Evolutionary conservation across 2,329 filamentous ascomycete species (phyloP).

Genomic region (Pseudogymnoascus sp.): DNA sequence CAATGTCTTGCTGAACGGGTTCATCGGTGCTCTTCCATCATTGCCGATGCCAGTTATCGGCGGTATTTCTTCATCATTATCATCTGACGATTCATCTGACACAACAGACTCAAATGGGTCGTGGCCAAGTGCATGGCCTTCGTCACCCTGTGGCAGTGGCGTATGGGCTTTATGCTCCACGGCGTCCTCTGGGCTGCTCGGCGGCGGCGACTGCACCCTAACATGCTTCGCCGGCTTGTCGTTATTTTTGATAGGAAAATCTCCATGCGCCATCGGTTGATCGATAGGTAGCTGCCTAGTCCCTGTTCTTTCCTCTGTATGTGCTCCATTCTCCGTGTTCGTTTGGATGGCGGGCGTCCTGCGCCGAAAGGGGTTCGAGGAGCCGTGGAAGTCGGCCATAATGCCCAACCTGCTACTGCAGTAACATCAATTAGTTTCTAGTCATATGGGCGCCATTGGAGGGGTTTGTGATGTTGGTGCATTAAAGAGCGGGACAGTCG

Average conservation of each 20-base stretch:
- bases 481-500: neutral
- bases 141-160: slow-evolving; percentile 25
- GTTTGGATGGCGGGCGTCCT: slow-evolving; percentile 3
- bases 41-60: slow-evolving; percentile 12
- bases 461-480: neutral
- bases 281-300: slow-evolving; percentile 3
- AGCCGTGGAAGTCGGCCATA: slow-evolving; percentile 21
- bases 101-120: slow-evolving; percentile 27
- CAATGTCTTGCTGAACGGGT: slow-evolving; percentile 49
- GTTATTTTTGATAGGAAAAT: slow-evolving; percentile 19
- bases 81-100: slow-evolving; percentile 26
- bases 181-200: slow-evolving; percentile 33
- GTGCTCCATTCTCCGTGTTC: neutral
- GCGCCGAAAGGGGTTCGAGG: slow-evolving; percentile 28
- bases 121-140: slow-evolving; percentile 19
- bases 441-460: slow-evolving; percentile 6
- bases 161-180: slow-evolving; percentile 19
- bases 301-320: neutral
- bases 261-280: slow-evolving; percentile 10
- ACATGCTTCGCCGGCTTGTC: slow-evolving; percentile 57
- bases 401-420: slow-evolving; percentile 15
- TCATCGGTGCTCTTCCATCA: slow-evolving; percentile 31
- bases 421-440: neutral
- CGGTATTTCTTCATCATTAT: slow-evolving; percentile 14
- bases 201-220: slow-evolving; percentile 56